Evolutionary conservation across 192 early-diverging fungal genomes (phyloP), one percentile per base, ranked within the genome.

Genomic region (Rhizophagus sp.): DNA sequence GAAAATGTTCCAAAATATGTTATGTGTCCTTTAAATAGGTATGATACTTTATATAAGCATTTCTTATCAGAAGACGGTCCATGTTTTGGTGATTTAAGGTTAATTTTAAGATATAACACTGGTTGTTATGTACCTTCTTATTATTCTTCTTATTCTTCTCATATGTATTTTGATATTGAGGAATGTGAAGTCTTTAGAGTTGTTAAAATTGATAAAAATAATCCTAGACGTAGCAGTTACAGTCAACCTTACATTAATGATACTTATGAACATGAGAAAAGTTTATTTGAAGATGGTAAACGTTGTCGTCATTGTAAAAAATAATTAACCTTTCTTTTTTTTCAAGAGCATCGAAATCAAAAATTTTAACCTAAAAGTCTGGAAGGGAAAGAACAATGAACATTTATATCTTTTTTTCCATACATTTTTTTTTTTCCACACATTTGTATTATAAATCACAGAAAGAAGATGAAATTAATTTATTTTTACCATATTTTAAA

Each of bases 121-220:
- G 68, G 68, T n/a, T 33, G 22, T 22, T 70, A 70, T 41, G 10
- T 70, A 22, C 68, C 68, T 41, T 70, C 68, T n/a, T 70, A 39
- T 41, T 70, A 70, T 70, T 22, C 39, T 41, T 13, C 34, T 41
- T 70, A 70, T 70, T 70, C 22, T 19, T n/a, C 68, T 70, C 30
- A 70, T 22, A 39, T 44, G 68, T 70, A n/a, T 41, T 70, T 70
- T 70, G 68, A 70, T 70, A 70, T 70, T 10, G 68, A 70, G n/a
- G 68, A 70, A 11, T 70, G 68, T 70, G 68, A 70, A 44, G 34
- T 70, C 2, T 70, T 70, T 41, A 70, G n/a, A 39, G 68, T 70
- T 10, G 22, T 70, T 22, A 70, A 70, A 47, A 19, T 41, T 22
- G 34, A 39, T n/a, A 70, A 70, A 70, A 57, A 57, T 57, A 57